Percentiles rank a stretch among this genome's conserved stretches.
Evolutionary conservation across 176 grass and related monocot genomes (phyloP).

Genomic region (Carex cristatella): DNA sequence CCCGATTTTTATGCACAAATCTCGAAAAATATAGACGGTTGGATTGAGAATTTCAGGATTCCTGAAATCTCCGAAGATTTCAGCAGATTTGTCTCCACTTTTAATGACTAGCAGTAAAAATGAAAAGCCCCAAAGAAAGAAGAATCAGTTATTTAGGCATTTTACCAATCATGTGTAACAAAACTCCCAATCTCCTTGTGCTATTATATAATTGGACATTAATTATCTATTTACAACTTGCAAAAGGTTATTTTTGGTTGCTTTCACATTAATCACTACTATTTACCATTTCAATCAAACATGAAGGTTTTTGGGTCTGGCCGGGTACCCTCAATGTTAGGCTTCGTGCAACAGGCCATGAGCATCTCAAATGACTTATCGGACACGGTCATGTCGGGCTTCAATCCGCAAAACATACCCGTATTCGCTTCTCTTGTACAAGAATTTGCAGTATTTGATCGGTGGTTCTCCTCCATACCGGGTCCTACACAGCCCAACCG

Average conservation of each 20-base stretch:
- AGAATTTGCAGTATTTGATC: slow-evolving; percentile 85
- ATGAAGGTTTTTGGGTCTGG: slow-evolving; percentile 24
- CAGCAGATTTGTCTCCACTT: too few relatives aligned
- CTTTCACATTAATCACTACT: neutral
- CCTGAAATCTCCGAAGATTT: too few relatives aligned
- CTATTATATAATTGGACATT: neutral
- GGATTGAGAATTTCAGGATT: too few relatives aligned
- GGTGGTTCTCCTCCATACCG: slow-evolving; percentile 92
- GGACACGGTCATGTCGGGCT: slow-evolving; percentile 67
- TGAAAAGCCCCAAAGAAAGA: neutral
- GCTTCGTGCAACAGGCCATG: slow-evolving; percentile 78
- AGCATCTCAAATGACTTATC: slow-evolving; percentile 46
- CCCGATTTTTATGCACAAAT: too few relatives aligned
- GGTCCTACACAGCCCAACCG: slow-evolving; percentile 85
- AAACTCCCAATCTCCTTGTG: neutral
- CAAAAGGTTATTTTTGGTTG: neutral
- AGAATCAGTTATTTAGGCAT: neutral
- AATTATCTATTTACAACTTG: neutral
- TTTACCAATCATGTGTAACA: neutral
- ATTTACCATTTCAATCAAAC: neutral
- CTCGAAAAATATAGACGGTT: too few relatives aligned
- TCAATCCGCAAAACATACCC: slow-evolving; percentile 56
- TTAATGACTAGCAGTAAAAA: neutral
- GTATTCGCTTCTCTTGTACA: slow-evolving; percentile 58
- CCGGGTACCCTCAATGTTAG: slow-evolving; percentile 53